These are phyloP conservation scores for Rubia balearica DNA, from an alignment of 305 asterid genomes.

Conservation along the genomic window DNA sequence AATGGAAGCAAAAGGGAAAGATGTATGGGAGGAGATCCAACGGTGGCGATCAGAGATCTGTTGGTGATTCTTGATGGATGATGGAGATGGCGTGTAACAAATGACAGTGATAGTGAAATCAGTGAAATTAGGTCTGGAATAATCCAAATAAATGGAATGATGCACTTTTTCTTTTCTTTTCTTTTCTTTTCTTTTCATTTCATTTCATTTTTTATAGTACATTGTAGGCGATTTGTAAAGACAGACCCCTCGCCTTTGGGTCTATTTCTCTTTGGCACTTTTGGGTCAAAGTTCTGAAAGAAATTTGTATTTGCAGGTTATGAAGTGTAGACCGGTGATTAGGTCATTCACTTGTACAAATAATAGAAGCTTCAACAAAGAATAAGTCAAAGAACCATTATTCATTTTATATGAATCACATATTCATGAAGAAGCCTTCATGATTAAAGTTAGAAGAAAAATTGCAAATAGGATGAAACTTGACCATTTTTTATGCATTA, in stretches of 20 bases:
- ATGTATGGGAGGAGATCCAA: conserved; percentile 21
- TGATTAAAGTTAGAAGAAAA: no score
- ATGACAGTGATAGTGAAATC: conserved; percentile 22
- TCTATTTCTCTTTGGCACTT: not conserved
- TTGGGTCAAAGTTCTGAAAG: not conserved
- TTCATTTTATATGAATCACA: no score
- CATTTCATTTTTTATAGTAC: no score
- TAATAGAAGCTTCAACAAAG: no score
- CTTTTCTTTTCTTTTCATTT: not conserved
- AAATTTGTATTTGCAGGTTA: no score
- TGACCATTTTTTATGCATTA: no score
- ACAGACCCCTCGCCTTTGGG: conserved; percentile 4
- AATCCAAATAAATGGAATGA: conserved; percentile 20
- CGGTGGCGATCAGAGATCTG: conserved; percentile 18
- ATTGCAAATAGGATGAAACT: no score
- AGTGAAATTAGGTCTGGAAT: conserved; percentile 19
- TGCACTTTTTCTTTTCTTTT: conserved; percentile 6
- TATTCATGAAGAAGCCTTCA: no score
- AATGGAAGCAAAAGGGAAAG: conserved; percentile 12
- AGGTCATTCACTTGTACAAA: no score
- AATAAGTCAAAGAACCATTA: no score
- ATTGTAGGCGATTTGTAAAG: not conserved
- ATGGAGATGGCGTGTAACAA: not conserved
- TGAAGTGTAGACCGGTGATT: no score
- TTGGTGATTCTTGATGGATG: not conserved